Evolutionary conservation across 805 yeast species (phyloP).

Genomic region (Starmerella apicola): DNA sequence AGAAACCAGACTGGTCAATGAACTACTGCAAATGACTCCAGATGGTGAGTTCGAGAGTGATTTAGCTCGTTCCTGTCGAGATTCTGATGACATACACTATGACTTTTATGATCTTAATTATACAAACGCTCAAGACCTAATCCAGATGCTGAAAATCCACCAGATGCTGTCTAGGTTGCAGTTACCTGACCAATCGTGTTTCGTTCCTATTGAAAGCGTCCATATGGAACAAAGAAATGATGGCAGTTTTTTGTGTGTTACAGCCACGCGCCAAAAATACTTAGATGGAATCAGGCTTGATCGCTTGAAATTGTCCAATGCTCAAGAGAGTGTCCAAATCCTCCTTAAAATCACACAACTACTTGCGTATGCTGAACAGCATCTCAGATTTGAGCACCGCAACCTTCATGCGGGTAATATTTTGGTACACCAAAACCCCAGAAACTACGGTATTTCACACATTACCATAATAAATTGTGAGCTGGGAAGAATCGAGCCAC

Average conservation of each 20-base stretch:
- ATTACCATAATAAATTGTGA: conserved; percentile 49
- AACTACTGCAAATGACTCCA: conserved; percentile 23
- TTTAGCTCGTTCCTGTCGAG: conserved; percentile 29
- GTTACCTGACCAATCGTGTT: conserved; percentile 32
- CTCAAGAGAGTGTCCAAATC: conserved; percentile 32
- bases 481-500: conserved; percentile 29
- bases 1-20: conserved; percentile 24
- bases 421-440: conserved; percentile 29
- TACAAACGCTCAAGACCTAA: conserved; percentile 35
- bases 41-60: conserved; percentile 28
- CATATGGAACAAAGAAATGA: conserved; percentile 24
- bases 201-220: conserved; percentile 26
- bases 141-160: conserved; percentile 35
- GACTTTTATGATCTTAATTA: conserved; percentile 33
- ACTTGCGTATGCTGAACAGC: conserved; percentile 41
- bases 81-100: conserved; percentile 38
- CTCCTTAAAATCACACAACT: conserved; percentile 44
- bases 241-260: conserved; percentile 26
- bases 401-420: conserved; percentile 59
- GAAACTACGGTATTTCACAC: conserved; percentile 31
- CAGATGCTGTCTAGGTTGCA: conserved; percentile 26
- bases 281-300: conserved; percentile 35
- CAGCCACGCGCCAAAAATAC: conserved; percentile 26
- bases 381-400: conserved; percentile 53
- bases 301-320: conserved; percentile 30